A percentile compares a stretch with the other conserved stretches of the same genome.
phyloP scores from a whole-genome alignment of 345 rosid species.

The Pugionium cornutum region DNA sequence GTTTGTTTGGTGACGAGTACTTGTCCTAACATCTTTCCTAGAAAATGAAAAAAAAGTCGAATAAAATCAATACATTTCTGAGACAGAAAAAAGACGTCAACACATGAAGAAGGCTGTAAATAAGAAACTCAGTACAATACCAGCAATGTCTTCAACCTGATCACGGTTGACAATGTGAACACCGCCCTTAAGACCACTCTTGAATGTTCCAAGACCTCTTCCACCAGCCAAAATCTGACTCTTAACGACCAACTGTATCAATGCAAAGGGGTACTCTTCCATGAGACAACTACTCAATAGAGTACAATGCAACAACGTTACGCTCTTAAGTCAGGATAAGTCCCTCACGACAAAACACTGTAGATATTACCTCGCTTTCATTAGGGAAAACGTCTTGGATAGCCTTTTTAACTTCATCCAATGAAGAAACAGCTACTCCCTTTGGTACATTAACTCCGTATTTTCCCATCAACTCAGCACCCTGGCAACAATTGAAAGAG shows the following conservation, averaged over 20 bases:
- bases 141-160: slow-evolving; percentile 76
- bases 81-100: not conserved
- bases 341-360: too few species aligned
- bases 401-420: slow-evolving; percentile 63
- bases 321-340: not conserved
- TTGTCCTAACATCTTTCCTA: slow-evolving; percentile 98
- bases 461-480: slow-evolving; percentile 92
- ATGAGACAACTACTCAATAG: not conserved
- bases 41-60: slow-evolving; percentile 20
- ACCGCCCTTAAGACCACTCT: slow-evolving; percentile 88
- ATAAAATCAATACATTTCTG: not conserved
- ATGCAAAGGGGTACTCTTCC: not conserved
- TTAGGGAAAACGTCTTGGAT: slow-evolving; percentile 63
- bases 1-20: slow-evolving; percentile 94
- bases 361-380: slow-evolving; percentile 58
- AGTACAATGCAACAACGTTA: not conserved
- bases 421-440: slow-evolving; percentile 79
- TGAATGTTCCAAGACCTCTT: slow-evolving; percentile 92
- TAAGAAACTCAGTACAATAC: slow-evolving; percentile 41
- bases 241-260: slow-evolving; percentile 85
- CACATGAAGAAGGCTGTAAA: not conserved
- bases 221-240: slow-evolving; percentile 99
- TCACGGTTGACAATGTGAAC: slow-evolving; percentile 87
- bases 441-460: slow-evolving; percentile 90
- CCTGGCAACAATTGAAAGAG: slow-evolving; percentile 41